Percentiles rank a stretch among this genome's conserved stretches.
phyloP scores from a whole-genome alignment of 2,329 filamentous ascomycete genomes.

The Neoascochyta sp. region DNA sequence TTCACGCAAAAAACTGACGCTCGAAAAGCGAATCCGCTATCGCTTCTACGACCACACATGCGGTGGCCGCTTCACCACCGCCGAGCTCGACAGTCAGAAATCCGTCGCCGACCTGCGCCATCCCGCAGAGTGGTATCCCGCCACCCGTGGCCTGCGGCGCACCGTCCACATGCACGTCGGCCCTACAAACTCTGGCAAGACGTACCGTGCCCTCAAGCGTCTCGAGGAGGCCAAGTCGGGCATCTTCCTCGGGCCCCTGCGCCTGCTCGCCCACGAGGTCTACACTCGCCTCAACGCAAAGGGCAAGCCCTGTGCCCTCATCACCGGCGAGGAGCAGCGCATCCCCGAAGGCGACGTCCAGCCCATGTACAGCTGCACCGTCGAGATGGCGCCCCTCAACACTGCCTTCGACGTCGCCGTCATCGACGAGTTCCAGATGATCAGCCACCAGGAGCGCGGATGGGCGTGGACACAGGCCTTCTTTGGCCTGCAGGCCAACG shows the following conservation, averaged over 20 bases:
- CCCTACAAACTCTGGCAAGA: constrained; percentile 97
- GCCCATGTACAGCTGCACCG: constrained; percentile 77
- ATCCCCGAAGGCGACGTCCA: constrained; percentile 51
- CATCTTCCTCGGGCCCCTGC: constrained; percentile 85
- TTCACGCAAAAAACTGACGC: constrained; percentile 8
- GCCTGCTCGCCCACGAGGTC: constrained; percentile 90
- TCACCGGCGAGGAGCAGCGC: constrained; percentile 88
- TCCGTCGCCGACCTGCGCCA: constrained; percentile 75
- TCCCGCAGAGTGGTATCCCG: constrained; percentile 89
- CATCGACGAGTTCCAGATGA: constrained; percentile 99
- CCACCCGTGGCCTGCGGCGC: constrained; percentile 72
- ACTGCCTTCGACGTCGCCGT: constrained; percentile 80
- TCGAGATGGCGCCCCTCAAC: constrained; percentile 75
- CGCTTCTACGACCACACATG: constrained; percentile 55
- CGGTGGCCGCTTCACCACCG: constrained; percentile 34
- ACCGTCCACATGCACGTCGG: constrained; percentile 91
- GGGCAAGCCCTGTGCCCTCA: constrained; percentile 69
- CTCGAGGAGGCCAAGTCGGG: constrained; percentile 73
- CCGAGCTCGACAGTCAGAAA: constrained; percentile 38
- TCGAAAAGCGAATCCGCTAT: constrained; percentile 60
- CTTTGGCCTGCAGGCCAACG: constrained; percentile 78
- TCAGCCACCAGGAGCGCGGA: constrained; percentile 72
- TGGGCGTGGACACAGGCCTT: constrained; percentile 94
- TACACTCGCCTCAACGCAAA: constrained; percentile 80
- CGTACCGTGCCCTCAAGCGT: constrained; percentile 84